Conservation (phyloP, 352 stramenopile species). For the Pythium utonaiense region DNA sequence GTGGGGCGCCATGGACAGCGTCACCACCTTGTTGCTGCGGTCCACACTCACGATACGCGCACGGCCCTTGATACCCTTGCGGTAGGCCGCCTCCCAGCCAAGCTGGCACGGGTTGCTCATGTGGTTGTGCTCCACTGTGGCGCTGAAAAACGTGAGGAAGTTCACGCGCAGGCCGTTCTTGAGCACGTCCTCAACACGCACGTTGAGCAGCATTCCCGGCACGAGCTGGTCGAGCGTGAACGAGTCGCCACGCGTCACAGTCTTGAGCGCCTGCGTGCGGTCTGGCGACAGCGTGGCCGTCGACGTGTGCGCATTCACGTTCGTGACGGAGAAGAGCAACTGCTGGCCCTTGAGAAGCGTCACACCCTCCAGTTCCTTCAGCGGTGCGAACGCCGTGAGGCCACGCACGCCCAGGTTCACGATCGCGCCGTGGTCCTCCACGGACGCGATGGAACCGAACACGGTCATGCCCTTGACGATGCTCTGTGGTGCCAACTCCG, state of each 20-base stretch:
- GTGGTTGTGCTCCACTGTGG: conserved; percentile 88
- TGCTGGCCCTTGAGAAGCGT: conserved; percentile 54
- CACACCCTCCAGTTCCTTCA: conserved; percentile 60
- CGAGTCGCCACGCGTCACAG: conserved; percentile 74
- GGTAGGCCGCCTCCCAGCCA: conserved; percentile 74
- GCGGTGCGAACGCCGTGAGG: conserved; percentile 71
- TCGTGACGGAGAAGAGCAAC: conserved; percentile 59
- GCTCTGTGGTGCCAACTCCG: conserved; percentile 53
- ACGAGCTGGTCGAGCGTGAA: conserved; percentile 88
- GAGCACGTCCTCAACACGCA: conserved; percentile 89
- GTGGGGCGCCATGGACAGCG: conserved; percentile 85
- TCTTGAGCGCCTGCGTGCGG: conserved; percentile 64
- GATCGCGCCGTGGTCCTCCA: conserved; percentile 94
- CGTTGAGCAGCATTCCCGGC: conserved; percentile 92
- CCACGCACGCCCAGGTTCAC: conserved; percentile 87
- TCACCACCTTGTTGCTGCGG: conserved; percentile 63
- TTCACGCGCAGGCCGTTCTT: conserved; percentile 83
- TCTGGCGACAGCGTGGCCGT: conserved; percentile 68
- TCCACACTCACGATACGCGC: conserved; percentile 86
- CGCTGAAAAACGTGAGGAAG: conserved; percentile 87
- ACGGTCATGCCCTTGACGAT: conserved; percentile 72
- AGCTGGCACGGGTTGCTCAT: conserved; percentile 79
- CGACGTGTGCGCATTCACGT: conserved; percentile 76
- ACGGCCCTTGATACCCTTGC: conserved; percentile 79
- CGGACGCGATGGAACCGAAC: conserved; percentile 81